Conservation (phyloP, 169 alveolate genomes). For the Perkinsus marinus region DNA sequence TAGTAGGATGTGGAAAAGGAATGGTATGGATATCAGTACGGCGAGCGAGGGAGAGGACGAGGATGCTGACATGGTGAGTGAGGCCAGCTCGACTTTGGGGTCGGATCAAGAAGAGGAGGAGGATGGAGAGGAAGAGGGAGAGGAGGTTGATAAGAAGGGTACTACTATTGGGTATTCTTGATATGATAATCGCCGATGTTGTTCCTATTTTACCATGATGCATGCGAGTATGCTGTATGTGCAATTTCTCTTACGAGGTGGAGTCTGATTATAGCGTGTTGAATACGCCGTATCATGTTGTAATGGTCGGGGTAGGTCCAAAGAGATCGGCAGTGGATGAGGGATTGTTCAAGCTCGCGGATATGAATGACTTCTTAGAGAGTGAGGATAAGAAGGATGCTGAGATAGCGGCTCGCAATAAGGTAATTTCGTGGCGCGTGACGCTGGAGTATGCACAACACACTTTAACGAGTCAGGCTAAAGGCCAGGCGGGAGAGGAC, state of each 20-base stretch:
- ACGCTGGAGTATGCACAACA: neutral
- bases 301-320: neutral
- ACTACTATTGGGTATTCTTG: neutral
- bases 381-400: neutral
- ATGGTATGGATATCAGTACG: neutral
- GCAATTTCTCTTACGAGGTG: too few species aligned
- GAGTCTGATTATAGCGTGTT: neutral
- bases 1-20: neutral
- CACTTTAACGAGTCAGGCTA: too few species aligned
- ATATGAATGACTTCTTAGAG: neutral
- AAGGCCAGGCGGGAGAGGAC: neutral
- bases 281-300: neutral
- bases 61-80: neutral
- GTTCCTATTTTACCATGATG: too few species aligned
- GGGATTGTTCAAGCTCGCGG: neutral
- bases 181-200: too few species aligned
- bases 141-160: neutral
- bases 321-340: neutral
- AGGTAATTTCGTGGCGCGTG: neutral
- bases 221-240: too few species aligned
- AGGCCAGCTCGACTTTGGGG: neutral
- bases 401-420: neutral
- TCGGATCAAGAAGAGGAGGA: neutral
- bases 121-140: neutral
- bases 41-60: neutral